phyloP scores from a whole-genome alignment of 345 rosid species.

The Lumnitzera racemosa region DNA sequence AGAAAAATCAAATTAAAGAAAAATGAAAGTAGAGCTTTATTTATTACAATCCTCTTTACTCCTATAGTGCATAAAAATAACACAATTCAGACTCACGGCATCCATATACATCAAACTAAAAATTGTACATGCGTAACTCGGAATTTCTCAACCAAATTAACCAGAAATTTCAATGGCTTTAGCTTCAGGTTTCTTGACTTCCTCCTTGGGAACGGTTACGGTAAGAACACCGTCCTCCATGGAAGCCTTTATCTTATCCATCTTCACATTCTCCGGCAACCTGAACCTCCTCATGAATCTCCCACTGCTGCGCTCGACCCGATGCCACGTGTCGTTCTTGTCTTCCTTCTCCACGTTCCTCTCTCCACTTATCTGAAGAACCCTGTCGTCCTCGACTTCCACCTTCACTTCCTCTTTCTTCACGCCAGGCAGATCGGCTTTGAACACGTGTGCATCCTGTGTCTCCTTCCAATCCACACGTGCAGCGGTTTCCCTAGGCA shows the following conservation, averaged over 20 bases:
- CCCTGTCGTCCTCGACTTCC: constrained; percentile 5
- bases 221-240: constrained; percentile 16
- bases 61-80: no score
- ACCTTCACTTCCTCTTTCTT: constrained; percentile 16
- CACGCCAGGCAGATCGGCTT: constrained; percentile 5
- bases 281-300: constrained; percentile 13
- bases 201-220: constrained; percentile 4
- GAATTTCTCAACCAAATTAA: neutral
- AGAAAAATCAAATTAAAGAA: no score
- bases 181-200: neutral
- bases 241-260: constrained; percentile 8
- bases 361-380: constrained; percentile 13
- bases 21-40: no score
- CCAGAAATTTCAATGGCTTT: constrained; percentile 3
- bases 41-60: no score
- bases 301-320: constrained; percentile 15
- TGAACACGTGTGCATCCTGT: constrained; percentile 7
- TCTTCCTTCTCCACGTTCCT: constrained; percentile 14
- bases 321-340: constrained; percentile 17
- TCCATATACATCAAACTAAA: neutral
- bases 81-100: constrained; percentile 1
- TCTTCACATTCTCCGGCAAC: constrained; percentile 4
- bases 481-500: constrained; percentile 5
- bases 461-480: constrained; percentile 7
- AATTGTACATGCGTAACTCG: no score